Percentiles rank a stretch among this genome's conserved stretches.
Evolutionary conservation across 2,329 filamentous ascomycete species (phyloP).

Genomic region (Fusarium staphyleae): DNA sequence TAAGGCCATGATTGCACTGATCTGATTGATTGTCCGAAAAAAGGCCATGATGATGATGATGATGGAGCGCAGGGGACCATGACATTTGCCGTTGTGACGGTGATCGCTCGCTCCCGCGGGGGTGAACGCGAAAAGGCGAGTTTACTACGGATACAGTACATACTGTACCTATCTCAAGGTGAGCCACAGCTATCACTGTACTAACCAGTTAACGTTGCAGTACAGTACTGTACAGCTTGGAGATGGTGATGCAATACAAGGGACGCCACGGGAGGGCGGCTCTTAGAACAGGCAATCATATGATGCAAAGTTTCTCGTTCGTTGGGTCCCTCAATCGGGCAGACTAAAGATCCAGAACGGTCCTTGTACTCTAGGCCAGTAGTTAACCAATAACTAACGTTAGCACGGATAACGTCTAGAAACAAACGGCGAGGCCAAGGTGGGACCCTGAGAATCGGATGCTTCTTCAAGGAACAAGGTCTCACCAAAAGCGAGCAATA

Average conservation of each 20-base stretch:
- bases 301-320: slow-evolving; percentile 35
- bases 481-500: not conserved
- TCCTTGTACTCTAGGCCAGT: slow-evolving; percentile 4
- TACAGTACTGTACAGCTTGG: not conserved
- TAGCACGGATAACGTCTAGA: slow-evolving; percentile 23
- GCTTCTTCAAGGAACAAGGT: slow-evolving; percentile 9
- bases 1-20: not conserved
- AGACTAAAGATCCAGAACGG: slow-evolving; percentile 13
- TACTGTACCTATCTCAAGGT: not conserved
- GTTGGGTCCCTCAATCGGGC: slow-evolving; percentile 33
- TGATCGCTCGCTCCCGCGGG: slow-evolving; percentile 24
- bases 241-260: slow-evolving; percentile 40
- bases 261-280: slow-evolving; percentile 32
- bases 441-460: slow-evolving; percentile 23
- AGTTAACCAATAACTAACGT: not conserved
- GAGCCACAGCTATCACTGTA: not conserved
- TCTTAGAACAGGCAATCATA: slow-evolving; percentile 36
- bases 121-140: slow-evolving; percentile 18
- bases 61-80: slow-evolving; percentile 12
- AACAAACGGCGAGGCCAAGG: slow-evolving; percentile 15
- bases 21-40: slow-evolving; percentile 31
- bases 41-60: slow-evolving; percentile 24
- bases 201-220: too few relatives aligned
- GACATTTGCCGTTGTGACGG: slow-evolving; percentile 16
- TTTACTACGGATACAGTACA: too few relatives aligned